Evolutionary conservation across 495 filamentous ascomycete genomes (phyloP).

Genomic region (Hypoxylon intermedium): DNA sequence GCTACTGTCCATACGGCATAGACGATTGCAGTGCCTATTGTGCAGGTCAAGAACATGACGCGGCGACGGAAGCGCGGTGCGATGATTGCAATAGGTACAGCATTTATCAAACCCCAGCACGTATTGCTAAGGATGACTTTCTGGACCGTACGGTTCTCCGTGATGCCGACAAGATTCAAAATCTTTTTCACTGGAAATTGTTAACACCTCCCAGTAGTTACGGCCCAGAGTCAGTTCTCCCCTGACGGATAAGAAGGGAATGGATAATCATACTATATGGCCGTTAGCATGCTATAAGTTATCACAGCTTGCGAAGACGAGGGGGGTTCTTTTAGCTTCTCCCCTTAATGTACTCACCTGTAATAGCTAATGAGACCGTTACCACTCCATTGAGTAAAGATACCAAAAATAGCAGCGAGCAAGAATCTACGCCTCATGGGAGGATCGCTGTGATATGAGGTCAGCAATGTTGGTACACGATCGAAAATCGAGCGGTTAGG

Average conservation of each 20-base stretch:
- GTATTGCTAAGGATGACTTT: slow-evolving; percentile 62
- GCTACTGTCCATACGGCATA: slow-evolving; percentile 64
- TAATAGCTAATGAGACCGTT: slow-evolving; percentile 61
- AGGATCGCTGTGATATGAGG: slow-evolving; percentile 39
- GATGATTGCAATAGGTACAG: slow-evolving; percentile 57
- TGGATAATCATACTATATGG: slow-evolving; percentile 36
- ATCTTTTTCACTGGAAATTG: slow-evolving; percentile 48
- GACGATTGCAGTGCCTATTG: slow-evolving; percentile 55
- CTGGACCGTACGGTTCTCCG: slow-evolving; percentile 51
- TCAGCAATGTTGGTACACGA: not conserved
- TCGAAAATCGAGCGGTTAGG: not conserved
- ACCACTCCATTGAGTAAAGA: slow-evolving; percentile 56
- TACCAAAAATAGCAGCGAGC: slow-evolving; percentile 56
- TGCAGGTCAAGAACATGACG: slow-evolving; percentile 61
- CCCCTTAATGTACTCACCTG: slow-evolving; percentile 34
- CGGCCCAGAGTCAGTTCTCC: not conserved
- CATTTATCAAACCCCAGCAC: slow-evolving; percentile 62
- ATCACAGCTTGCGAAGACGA: too few relatives aligned
- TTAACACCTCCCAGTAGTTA: slow-evolving; percentile 4
- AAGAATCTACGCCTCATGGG: slow-evolving; percentile 60
- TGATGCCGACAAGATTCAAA: slow-evolving; percentile 55
- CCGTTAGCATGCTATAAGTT: slow-evolving; percentile 1
- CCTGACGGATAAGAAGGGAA: not conserved
- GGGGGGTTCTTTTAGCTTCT: too few relatives aligned
- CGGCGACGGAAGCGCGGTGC: slow-evolving; percentile 58